Conservation (phyloP, 2,329 filamentous ascomycete genomes). For the Neophaeococcomyces aloes region DNA sequence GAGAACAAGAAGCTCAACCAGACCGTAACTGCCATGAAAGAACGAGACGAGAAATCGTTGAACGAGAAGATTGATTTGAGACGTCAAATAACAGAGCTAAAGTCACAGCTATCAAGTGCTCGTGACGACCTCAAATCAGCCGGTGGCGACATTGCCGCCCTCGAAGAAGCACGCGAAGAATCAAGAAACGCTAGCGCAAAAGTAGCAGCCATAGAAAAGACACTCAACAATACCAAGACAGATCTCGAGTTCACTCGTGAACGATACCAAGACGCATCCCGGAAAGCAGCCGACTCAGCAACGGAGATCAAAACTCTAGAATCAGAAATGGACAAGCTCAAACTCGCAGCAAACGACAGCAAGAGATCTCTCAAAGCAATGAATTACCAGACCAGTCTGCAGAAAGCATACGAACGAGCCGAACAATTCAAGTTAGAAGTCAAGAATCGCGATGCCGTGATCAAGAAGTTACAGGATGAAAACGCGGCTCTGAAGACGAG, state of each 20-base stretch:
- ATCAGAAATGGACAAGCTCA: slow-evolving; percentile 29
- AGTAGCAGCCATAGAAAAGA: slow-evolving; percentile 28
- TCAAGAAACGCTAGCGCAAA: slow-evolving; percentile 13
- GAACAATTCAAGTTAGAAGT: slow-evolving; percentile 30
- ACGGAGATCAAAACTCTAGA: slow-evolving; percentile 30
- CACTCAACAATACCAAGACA: slow-evolving; percentile 32
- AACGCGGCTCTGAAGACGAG: slow-evolving; percentile 33
- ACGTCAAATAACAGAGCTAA: slow-evolving; percentile 30
- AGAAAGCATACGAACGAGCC: slow-evolving; percentile 29
- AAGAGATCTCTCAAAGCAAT: slow-evolving; percentile 29
- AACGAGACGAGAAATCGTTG: slow-evolving; percentile 27
- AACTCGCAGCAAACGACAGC: slow-evolving; percentile 29
- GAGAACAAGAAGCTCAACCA: slow-evolving; percentile 23
- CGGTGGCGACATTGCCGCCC: slow-evolving; percentile 26
- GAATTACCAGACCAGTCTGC: slow-evolving; percentile 27
- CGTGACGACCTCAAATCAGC: slow-evolving; percentile 31
- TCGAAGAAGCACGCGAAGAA: slow-evolving; percentile 33
- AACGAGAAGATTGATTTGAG: slow-evolving; percentile 32
- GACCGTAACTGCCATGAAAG: slow-evolving; percentile 25
- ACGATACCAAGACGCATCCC: slow-evolving; percentile 39
- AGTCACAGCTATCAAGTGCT: slow-evolving; percentile 31
- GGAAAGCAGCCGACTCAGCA: slow-evolving; percentile 32
- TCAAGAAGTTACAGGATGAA: slow-evolving; percentile 36
- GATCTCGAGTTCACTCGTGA: slow-evolving; percentile 37
- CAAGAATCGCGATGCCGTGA: slow-evolving; percentile 28